Base-by-base conservation (phyloP, 2,329 filamentous ascomycete species). In the Pestalotiopsis sp. region DNA sequence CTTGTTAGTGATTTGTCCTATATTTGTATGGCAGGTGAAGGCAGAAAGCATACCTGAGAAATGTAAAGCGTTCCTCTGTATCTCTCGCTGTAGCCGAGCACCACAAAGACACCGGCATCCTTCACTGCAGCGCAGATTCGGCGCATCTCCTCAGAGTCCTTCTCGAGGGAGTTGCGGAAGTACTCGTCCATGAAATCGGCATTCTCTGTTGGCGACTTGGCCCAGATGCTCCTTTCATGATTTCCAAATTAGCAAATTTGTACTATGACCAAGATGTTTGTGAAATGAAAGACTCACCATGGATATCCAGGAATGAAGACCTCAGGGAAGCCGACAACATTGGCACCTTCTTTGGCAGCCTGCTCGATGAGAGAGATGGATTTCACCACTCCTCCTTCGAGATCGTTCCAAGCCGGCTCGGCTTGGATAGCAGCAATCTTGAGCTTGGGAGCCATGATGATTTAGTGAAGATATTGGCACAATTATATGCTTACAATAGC, bases 401-500 rank as follows among this genome's bases (percentile, higher is more conserved):
- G 82, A 72, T 91, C 86, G 11, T 91, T 80, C 88, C 88, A 91
- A 1, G 80, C 83, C 0, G 88, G 87, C 75, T 91, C 89, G 5
- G 85, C 83, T 73, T 91, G 88, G 0, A 86, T 83, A 13, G 86
- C 85, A n/a, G 45, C 45, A 52, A 52, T 52, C 45, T 52, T 52
- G 45, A 52, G 45, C 45, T 52, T 17, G 20, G 45, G 45, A n/a
- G 45, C 45, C 45, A 52, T 52, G 45, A n/a, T 52, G 45, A 52
- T 9, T 52, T 5, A n/a, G 9, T 17, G 17, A 9, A 9, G 20
- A n/a, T 52, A 9, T n/a, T 52, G 45, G 17, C 17, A 52, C 17
- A 7, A 31, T 31, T 31, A 31, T 31, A 31, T 31, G 27, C 27
- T 31, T 31, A 31, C 27, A 2, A 31, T 31, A 31, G 27, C 27